A percentile compares a stretch with the other conserved stretches of the same genome.
Conservation (phyloP, 106 monocot species). For the Agapanthus africanus region DNA sequence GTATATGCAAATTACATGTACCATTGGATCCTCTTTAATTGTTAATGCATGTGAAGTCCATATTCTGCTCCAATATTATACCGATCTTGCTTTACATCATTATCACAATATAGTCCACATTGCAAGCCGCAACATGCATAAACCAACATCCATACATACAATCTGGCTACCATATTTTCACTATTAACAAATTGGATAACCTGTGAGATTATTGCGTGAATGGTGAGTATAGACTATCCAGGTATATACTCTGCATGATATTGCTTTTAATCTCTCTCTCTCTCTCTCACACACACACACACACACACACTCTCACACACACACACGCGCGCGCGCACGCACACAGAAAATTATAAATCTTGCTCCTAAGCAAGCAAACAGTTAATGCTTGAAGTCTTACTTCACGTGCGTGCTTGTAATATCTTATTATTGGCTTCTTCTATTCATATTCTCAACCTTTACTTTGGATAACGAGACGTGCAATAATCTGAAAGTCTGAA, state of each 20-base stretch:
- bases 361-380: neutral
- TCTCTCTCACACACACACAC: neutral
- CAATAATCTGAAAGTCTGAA: slow-evolving; percentile 1
- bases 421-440: neutral
- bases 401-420: neutral
- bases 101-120: neutral
- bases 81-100: neutral
- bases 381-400: neutral
- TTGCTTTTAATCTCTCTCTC: neutral
- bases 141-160: neutral
- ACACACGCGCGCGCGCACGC: too few species aligned
- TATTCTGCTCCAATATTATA: neutral
- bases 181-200: neutral
- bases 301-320: too few species aligned
- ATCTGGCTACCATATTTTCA: neutral
- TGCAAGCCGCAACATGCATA: neutral
- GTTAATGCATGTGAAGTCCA: neutral
- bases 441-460: neutral
- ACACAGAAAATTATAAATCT: neutral
- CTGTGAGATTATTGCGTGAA: neutral
- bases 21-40: neutral
- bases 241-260: neutral
- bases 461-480: neutral
- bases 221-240: neutral
- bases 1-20: too few species aligned